Evolutionary conservation across 1,284 basidiomycete species (phyloP), one percentile per base, ranked within the genome.

Genomic region (Puccinia hordei): DNA sequence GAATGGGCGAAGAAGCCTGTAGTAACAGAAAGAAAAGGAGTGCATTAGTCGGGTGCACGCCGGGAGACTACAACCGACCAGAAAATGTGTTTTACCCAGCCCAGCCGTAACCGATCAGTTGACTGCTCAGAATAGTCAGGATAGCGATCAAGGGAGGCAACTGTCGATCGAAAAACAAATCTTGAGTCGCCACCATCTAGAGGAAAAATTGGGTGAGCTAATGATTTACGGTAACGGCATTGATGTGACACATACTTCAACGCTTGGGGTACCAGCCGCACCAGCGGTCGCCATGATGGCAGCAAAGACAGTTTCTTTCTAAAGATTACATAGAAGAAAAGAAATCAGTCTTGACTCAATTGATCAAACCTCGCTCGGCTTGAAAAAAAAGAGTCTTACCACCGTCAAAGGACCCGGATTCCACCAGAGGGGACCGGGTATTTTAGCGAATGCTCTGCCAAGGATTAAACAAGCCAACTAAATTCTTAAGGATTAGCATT

Each of bases 301-400:
- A 51, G 51, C 59, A 35, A 80, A 80, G 5, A 80, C 77, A 63
- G 77, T 80, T 33, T 80, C 77, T 53, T 80, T 80, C 78, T 80
- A 41, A 2, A n/a, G 38, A 68, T 61, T 5, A 44, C 13, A 24
- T 35, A 2, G 30, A 10, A 33, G 30, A 15, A 30, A 49, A 9
- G 30, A 49, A 65, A 69, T 15, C 22, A 33, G 22, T 1, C 13
- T 1, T 13, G 1, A 15, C n/a, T 17, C 15, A 41, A 65, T n/a
- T 66, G 38, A 46, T 66, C 1, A 19, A 35, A 46, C 12, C 12
- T 66, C 13, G 24, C 4, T 66, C 24, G 41, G 10, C n/a, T 41
- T 66, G 38, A 46, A n/a, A 10, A 38, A 22, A 24, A 46, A 17
- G 49, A 44, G 51, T 22, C 53, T 65, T 41, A 80, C 78, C 38